phyloP scores from a whole-genome alignment of 2,329 filamentous ascomycete genomes.

The Colletotrichum endophyticum region DNA sequence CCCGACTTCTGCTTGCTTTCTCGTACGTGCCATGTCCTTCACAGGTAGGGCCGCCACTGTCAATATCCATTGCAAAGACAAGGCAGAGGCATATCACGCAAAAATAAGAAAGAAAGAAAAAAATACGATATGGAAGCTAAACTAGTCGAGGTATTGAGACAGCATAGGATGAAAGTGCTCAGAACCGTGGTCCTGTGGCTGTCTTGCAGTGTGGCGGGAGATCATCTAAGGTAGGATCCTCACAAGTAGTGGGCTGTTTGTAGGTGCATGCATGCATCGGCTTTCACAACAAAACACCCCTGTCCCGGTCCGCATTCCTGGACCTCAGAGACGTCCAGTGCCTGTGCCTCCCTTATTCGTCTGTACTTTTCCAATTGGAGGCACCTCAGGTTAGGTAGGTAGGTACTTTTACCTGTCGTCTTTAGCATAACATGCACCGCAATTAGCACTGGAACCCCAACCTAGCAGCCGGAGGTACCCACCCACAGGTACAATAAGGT shows the following conservation, averaged over 20 bases:
- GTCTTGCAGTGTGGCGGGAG: background rate
- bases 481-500: background rate
- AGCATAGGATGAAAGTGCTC: background rate
- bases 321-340: background rate
- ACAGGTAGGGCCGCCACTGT: background rate
- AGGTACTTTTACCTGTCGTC: background rate
- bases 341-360: background rate
- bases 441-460: background rate
- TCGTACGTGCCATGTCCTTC: background rate
- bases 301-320: background rate
- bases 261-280: background rate
- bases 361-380: background rate
- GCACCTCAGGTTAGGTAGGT: background rate
- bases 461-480: background rate
- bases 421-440: background rate
- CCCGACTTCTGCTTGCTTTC: background rate
- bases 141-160: background rate
- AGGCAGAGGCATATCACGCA: background rate
- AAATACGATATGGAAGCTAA: background rate
- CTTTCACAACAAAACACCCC: background rate
- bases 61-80: background rate
- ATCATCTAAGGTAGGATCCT: background rate
- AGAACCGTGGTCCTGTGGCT: background rate
- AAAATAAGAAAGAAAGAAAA: no score
- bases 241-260: background rate